Conservation (phyloP, 2,329 filamentous ascomycete genomes). For the Aspergillus udagawae region DNA sequence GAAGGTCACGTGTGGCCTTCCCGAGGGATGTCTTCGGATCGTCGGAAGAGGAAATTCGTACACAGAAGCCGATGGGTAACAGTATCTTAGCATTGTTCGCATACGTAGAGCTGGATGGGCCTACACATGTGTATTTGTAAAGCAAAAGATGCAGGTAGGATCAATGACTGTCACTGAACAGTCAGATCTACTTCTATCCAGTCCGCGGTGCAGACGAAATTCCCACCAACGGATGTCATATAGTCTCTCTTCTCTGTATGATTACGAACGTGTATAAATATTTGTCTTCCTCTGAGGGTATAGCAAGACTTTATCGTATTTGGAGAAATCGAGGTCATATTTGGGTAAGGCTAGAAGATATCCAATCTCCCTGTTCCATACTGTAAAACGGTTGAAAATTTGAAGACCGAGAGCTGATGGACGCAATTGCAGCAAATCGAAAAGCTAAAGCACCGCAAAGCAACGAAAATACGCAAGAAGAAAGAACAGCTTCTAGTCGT, state of each 20-base stretch:
- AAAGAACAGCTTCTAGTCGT: background rate
- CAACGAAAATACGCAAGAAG: background rate
- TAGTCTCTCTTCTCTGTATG: background rate
- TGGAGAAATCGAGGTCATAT: background rate
- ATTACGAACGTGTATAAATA: background rate
- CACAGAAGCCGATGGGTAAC: background rate
- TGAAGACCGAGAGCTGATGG: background rate
- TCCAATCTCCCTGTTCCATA: background rate
- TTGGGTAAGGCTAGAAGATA: background rate
- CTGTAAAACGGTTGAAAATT: background rate
- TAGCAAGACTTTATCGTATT: background rate
- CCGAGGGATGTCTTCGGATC: conserved; percentile 25
- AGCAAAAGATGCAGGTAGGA: no score
- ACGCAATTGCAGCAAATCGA: background rate
- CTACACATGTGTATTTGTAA: no score
- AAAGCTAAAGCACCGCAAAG: background rate
- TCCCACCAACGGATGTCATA: background rate
- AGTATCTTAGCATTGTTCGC: background rate
- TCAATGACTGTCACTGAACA: background rate
- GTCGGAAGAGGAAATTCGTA: conserved; percentile 14
- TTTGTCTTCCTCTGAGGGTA: background rate
- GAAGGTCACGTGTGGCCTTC: conserved; percentile 36
- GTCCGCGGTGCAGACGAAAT: background rate
- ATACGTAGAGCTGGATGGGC: no score
- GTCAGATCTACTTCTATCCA: background rate